Conservation (phyloP, 108 stramenopile species). For the Mediolabrus comicus region DNA sequence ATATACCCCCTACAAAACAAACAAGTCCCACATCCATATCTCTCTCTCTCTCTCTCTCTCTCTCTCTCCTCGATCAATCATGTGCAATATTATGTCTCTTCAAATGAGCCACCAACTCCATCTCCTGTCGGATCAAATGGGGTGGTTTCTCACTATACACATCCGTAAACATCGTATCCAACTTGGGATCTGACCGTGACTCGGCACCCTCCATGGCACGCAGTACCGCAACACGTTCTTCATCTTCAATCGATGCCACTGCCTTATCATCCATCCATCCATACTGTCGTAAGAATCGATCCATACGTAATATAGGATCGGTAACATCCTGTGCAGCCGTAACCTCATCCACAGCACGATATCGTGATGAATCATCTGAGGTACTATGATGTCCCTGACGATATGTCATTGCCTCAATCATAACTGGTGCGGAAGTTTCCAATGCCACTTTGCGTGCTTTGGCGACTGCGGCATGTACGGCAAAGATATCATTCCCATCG, state of each 20-base stretch:
- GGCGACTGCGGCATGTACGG: slow-evolving; percentile 86
- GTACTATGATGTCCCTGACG: slow-evolving; percentile 97
- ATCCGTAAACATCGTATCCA: slow-evolving; percentile 88
- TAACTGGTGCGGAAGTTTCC: slow-evolving; percentile 73
- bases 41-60: background rate
- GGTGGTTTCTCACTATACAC: slow-evolving; percentile 92
- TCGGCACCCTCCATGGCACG: slow-evolving; percentile 90
- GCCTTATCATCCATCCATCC: slow-evolving; percentile 71
- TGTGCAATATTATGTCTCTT: slow-evolving; percentile 46
- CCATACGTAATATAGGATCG: slow-evolving; percentile 84
- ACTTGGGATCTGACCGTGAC: slow-evolving; percentile 66
- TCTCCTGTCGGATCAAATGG: slow-evolving; percentile 84
- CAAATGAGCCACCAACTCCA: slow-evolving; percentile 65
- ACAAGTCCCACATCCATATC: too few relatives aligned
- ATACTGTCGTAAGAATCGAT: slow-evolving; percentile 66
- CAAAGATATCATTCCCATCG: slow-evolving; percentile 97
- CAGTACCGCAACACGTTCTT: slow-evolving; percentile 77
- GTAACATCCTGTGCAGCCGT: slow-evolving; percentile 50
- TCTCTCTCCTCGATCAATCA: background rate
- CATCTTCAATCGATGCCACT: slow-evolving; percentile 58
- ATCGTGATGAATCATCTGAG: slow-evolving; percentile 92
- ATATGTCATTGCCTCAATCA: slow-evolving; percentile 99
- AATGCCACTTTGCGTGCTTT: slow-evolving; percentile 80
- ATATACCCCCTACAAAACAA: too few relatives aligned
- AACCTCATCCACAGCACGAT: slow-evolving; percentile 84